Conservation (phyloP, 1,284 basidiomycete genomes). For the Sphagnurus paluster region DNA sequence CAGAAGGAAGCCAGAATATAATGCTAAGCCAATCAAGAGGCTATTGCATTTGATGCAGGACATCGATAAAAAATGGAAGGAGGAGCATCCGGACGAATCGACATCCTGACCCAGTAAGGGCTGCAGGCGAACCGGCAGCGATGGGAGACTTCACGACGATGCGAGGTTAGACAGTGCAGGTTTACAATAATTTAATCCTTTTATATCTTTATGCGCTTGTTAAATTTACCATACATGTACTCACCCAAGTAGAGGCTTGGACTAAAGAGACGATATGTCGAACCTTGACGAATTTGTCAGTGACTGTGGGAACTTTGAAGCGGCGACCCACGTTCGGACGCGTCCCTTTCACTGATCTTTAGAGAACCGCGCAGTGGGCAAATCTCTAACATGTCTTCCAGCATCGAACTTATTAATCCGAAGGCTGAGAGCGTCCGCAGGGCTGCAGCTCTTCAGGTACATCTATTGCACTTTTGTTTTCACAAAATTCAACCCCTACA, state of each 20-base stretch:
- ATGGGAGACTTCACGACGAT: background rate
- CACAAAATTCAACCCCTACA: slow-evolving; percentile 29
- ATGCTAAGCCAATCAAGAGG: slow-evolving; percentile 45
- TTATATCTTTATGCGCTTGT: too few species aligned
- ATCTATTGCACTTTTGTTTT: slow-evolving; percentile 17
- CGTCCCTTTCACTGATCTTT: slow-evolving; percentile 17
- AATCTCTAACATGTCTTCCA: slow-evolving; percentile 59
- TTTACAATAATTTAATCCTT: background rate
- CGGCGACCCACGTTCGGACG: slow-evolving; percentile 19
- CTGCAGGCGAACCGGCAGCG: background rate
- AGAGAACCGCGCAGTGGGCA: slow-evolving; percentile 26
- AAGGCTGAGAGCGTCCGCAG: slow-evolving; percentile 95
- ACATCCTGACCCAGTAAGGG: background rate
- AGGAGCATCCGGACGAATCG: slow-evolving; percentile 21
- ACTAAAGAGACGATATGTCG: too few species aligned
- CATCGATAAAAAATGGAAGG: slow-evolving; percentile 40
- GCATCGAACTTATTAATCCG: slow-evolving; percentile 92
- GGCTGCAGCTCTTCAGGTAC: slow-evolving; percentile 90
- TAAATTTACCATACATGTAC: too few species aligned
- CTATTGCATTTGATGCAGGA: slow-evolving; percentile 48
- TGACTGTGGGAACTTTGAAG: slow-evolving; percentile 11
- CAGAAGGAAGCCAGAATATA: slow-evolving; percentile 33
- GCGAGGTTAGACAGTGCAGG: background rate
- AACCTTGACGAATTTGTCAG: background rate
- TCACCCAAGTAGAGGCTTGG: too few species aligned